These are phyloP conservation scores for Aspergillaceae sp. DNA, from an alignment of 2,329 filamentous ascomycete genomes.

Conservation along the genomic window DNA sequence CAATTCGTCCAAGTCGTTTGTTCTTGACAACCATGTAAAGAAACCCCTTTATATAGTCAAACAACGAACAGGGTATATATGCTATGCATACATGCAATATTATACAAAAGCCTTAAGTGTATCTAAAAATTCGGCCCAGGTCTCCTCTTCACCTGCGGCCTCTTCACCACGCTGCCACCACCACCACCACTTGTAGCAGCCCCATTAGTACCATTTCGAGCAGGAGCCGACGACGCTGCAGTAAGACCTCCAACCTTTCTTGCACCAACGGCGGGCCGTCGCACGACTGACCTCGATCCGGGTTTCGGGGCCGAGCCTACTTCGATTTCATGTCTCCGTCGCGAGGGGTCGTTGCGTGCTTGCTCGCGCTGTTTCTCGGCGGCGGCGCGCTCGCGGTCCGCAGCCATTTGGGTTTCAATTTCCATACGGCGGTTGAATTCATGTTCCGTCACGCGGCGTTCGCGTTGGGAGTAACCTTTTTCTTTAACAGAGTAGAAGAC, in stretches of 20 bases:
- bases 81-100: slow-evolving; percentile 2
- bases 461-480: slow-evolving; percentile 83
- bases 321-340: slow-evolving; percentile 29
- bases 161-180: slow-evolving; percentile 33
- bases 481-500: slow-evolving; percentile 98
- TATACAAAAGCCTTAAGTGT: slow-evolving; percentile 6
- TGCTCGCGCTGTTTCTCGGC: slow-evolving; percentile 32
- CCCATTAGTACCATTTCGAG: slow-evolving; percentile 12
- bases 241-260: slow-evolving; percentile 23
- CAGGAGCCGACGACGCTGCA: slow-evolving; percentile 17
- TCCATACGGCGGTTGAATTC: slow-evolving; percentile 92
- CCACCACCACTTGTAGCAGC: slow-evolving; percentile 9
- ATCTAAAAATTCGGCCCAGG: slow-evolving; percentile 28
- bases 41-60: too few species aligned
- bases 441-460: slow-evolving; percentile 78
- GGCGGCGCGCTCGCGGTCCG: slow-evolving; percentile 59
- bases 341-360: slow-evolving; percentile 26
- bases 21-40: too few species aligned
- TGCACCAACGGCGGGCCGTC: slow-evolving; percentile 22
- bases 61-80: not conserved
- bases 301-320: slow-evolving; percentile 14
- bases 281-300: slow-evolving; percentile 17
- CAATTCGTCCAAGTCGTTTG: too few species aligned
- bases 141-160: slow-evolving; percentile 25
- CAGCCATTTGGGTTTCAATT: slow-evolving; percentile 84